Conservation (phyloP, 116 monocot genomes). For the Cymodocea nodosa region DNA sequence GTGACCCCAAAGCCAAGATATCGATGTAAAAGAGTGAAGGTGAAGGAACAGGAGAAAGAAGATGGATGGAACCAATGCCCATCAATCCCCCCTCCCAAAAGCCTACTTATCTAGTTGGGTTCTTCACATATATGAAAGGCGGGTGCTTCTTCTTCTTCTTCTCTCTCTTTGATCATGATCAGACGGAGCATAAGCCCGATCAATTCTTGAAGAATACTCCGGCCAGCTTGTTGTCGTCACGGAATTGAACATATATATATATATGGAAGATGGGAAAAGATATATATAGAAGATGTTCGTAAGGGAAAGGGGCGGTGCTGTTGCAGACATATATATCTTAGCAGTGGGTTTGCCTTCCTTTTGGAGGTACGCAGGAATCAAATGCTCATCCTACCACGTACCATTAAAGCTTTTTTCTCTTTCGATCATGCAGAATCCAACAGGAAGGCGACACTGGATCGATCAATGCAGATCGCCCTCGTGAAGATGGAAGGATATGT, state of each 20-base stretch:
- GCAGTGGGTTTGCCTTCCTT: constrained; percentile 1
- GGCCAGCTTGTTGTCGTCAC: neutral
- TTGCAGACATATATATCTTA: neutral
- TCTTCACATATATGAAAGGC: neutral
- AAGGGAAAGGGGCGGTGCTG: neutral
- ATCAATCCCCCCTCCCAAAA: constrained; percentile 5
- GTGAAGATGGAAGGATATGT: too few relatives aligned
- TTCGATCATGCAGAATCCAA: neutral
- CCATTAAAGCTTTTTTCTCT: neutral
- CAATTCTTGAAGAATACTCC: neutral
- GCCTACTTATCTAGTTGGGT: neutral
- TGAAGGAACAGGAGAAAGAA: neutral
- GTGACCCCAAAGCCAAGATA: too few relatives aligned
- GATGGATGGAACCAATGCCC: constrained; percentile 5
- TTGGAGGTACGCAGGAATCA: constrained; percentile 1
- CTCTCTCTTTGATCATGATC: neutral
- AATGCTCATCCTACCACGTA: neutral
- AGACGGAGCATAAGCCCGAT: neutral
- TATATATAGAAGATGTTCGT: neutral
- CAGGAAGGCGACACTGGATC: too few relatives aligned
- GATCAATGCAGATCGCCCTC: too few relatives aligned
- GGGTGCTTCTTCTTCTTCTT: neutral
- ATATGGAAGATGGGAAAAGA: too few relatives aligned
- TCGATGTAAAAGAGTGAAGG: neutral
- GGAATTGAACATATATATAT: too few relatives aligned